Base-by-base conservation (phyloP, 192 early-diverging fungal species). In the Glomus cerebriforme region DNA sequence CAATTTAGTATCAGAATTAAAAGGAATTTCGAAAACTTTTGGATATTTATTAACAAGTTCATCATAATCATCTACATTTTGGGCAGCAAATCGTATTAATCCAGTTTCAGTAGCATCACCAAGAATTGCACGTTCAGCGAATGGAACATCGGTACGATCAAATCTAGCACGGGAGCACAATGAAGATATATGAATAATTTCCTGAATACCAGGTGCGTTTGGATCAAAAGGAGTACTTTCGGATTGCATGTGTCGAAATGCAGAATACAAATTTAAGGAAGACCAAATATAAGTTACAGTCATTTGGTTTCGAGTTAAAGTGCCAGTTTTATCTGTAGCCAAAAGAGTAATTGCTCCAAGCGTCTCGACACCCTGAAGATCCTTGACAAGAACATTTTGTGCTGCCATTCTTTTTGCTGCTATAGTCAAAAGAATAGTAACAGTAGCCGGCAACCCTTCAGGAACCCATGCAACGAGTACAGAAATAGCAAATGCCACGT, bases 271-370 rank as follows among this genome's bases (percentile, higher is more conserved):
- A 43, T 86, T 86, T 22, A 87, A 82, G 35, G 91, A 91, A 54
- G 93, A 88, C 97, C 97, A 99, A 26, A 99, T 75, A 85, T 94
- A 92, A 75, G 96, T 94, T 0, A 95, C 94, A 8, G 95, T 96
- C 97, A 99, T 99, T 83, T 97, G 96, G 83, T 97, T 99, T 74
- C 94, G 88, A 39, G 97, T 99, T 76, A 99, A 87, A 64, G 97
- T 99, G 73, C 97, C 97, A 15, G 97, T 98, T 83, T 99, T 99
- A 85, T 99, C 97, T 4, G 96, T 99, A 29, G 97, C 97, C 47
- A 99, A 89, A 26, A 98, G 86, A 39, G 97, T 99, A 76, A 99
- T 96, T 12, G 96, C 97, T 67, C 97, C 97, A 31, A 99, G 90
- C 17, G 97, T 99, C 82, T 99, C 97, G 17, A 99, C 97, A 82